A percentile compares a stretch with the other conserved stretches of the same genome.
Evolutionary conservation across 331 rosid genomes (phyloP).

Genomic region (Malus hybrid): DNA sequence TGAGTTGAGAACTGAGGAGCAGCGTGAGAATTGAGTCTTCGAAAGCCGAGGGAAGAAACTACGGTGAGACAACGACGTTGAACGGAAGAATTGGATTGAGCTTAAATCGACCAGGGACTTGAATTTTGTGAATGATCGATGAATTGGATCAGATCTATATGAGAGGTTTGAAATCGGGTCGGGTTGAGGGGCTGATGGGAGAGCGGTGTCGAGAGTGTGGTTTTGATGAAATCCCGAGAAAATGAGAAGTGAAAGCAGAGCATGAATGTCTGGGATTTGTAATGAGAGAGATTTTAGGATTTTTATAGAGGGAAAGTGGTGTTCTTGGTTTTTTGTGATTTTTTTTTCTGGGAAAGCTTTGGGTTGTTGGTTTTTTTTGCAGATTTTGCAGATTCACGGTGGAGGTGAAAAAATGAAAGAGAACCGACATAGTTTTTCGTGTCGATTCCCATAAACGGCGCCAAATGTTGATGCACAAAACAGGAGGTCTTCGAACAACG

Average conservation of each 20-base stretch:
- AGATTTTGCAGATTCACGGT: no score
- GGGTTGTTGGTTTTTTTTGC: no score
- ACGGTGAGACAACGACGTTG: neutral
- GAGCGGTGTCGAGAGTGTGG: neutral
- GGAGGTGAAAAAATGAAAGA: no score
- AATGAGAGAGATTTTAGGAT: neutral
- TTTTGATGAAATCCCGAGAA: constrained; percentile 15
- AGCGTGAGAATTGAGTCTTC: neutral
- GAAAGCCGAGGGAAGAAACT: neutral
- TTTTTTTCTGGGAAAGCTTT: no score
- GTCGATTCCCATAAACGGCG: no score
- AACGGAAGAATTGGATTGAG: neutral
- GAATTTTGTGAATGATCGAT: neutral
- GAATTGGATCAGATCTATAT: constrained; percentile 25
- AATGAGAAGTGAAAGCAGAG: constrained; percentile 12
- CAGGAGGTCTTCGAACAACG: no score
- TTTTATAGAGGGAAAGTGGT: no score
- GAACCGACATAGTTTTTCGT: no score
- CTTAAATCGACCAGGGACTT: neutral
- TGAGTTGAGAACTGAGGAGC: neutral
- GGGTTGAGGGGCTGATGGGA: neutral
- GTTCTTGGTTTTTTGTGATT: no score
- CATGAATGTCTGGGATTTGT: neutral
- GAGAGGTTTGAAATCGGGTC: neutral
- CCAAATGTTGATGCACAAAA: no score